These are phyloP conservation scores for Rhizoclosmatium globosum DNA, from an alignment of 192 early-diverging fungal species.

Conservation along the genomic window DNA sequence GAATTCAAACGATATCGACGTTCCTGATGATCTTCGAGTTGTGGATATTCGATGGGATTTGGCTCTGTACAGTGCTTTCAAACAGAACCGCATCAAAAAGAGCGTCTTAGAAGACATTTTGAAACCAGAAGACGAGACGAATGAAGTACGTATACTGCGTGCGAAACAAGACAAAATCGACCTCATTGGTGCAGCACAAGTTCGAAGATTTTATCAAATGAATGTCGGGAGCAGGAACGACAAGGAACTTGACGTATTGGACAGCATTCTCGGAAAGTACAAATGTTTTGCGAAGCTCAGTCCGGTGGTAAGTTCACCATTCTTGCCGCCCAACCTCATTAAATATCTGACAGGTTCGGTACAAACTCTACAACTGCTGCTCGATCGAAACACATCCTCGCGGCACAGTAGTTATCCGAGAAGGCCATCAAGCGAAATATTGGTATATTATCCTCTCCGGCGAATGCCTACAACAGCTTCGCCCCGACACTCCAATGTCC, in stretches of 20 bases:
- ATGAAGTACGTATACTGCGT: not conserved
- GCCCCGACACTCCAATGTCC: constrained; percentile 35
- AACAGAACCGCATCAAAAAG: constrained; percentile 14
- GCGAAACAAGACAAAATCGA: constrained; percentile 25
- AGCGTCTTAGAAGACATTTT: constrained; percentile 5
- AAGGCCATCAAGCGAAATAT: constrained; percentile 32
- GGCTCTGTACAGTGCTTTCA: constrained; percentile 21
- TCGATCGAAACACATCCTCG: constrained; percentile 34
- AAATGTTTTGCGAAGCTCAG: constrained; percentile 34
- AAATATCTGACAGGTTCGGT: constrained; percentile 22
- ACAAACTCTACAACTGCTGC: constrained; percentile 43
- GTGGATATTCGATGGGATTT: not conserved
- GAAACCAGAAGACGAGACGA: not conserved
- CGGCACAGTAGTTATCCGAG: constrained; percentile 34
- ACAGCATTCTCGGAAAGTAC: constrained; percentile 33
- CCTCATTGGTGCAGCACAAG: constrained; percentile 28
- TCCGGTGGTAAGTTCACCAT: constrained; percentile 25
- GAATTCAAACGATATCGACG: not conserved
- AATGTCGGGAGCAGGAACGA: constrained; percentile 8
- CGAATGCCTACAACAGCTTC: constrained; percentile 32
- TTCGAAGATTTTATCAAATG: constrained; percentile 30
- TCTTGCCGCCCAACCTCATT: not conserved
- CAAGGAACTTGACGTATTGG: constrained; percentile 32
- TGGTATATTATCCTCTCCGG: constrained; percentile 38
- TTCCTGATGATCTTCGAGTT: constrained; percentile 1